Base-by-base conservation (phyloP, 2,329 filamentous ascomycete species). In the Botryotinia convoluta region DNA sequence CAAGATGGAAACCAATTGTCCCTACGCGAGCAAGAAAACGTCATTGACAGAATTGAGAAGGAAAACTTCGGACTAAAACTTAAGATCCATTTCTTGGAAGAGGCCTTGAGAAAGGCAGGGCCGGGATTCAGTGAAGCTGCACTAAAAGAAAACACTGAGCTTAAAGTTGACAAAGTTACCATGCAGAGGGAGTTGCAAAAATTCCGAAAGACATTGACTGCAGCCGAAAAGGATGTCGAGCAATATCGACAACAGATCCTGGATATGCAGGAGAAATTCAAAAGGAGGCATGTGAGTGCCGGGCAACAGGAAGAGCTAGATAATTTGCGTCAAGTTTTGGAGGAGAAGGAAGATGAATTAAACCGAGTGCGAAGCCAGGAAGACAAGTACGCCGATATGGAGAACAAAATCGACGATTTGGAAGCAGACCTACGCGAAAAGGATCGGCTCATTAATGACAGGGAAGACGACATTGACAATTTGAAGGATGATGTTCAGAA, bases 21-120 rank as follows among this genome's bases (percentile, higher is more conserved):
- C 1, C 83, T 99, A 73, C 91, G 94, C 75, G 96, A 99, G 81
- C 96, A 99, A 82, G 96, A 98, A 83, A 94, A 94, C 78, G 92
- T 96, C 77, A 95, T 99, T 78, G 93, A 98, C 84, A 93, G 93
- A 80, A 95, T 99, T 78, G 94, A 98, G 81, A 99, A 99, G 85
- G 96, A 98, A 81, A 99, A 99, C 81, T 99, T 98, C 81, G 94
- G 94, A 37, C 86, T 99, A 71, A 98, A 98, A 83, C 88, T 98
- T 78, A 98, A 97, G 83, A 97, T 98, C 71, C 94, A 98, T 82
- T 99, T 97, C 81, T 87, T 99, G 72, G 94, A 99, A 82, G 94
- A 98, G 78, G 93, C 93, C 22, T 84, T 99, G 68, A 89, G 91
- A 71, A 97, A 97, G 81, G 90, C 92, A 72, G 95, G 95, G 0